These are phyloP conservation scores for Lentinula edodes DNA, from an alignment of 768 basidiomycete species.

Conservation along the genomic window DNA sequence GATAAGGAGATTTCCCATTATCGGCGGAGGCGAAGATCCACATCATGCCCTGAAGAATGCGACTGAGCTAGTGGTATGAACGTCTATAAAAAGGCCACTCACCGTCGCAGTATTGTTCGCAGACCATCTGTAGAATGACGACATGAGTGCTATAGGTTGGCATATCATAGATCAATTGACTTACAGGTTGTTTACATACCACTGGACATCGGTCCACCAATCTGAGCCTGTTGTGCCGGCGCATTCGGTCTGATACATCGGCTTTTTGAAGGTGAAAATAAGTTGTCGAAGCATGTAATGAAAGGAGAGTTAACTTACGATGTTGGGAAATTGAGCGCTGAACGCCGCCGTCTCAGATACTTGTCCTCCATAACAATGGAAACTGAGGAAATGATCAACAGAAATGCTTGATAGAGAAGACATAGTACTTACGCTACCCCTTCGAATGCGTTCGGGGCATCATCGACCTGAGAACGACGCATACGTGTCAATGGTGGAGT, in stretches of 20 bases:
- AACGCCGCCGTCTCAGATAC: constrained; percentile 35
- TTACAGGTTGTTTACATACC: constrained; percentile 42
- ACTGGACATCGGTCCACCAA: constrained; percentile 56
- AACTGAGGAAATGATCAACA: constrained; percentile 8
- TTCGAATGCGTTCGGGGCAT: not conserved
- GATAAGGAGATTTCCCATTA: constrained; percentile 28
- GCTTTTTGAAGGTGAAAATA: not conserved
- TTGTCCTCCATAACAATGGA: constrained; percentile 20
- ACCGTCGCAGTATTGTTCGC: constrained; percentile 22
- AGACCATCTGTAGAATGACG: constrained; percentile 30
- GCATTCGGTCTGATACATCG: constrained; percentile 32
- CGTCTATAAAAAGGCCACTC: not conserved
- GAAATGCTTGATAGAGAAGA: not conserved
- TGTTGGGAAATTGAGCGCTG: constrained; percentile 35
- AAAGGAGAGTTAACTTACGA: constrained; percentile 18
- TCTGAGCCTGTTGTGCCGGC: constrained; percentile 39
- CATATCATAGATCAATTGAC: not conserved
- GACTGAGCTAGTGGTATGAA: not conserved
- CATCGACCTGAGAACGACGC: not conserved
- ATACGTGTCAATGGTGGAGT: not conserved
- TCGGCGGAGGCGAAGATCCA: constrained; percentile 48
- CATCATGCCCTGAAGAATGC: constrained; percentile 23
- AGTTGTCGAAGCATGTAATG: not conserved
- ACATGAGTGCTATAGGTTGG: not conserved
- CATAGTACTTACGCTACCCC: not conserved